These are phyloP conservation scores for Akanthomyces muscarius DNA, from an alignment of 2,329 filamentous ascomycete species.

Conservation along the genomic window DNA sequence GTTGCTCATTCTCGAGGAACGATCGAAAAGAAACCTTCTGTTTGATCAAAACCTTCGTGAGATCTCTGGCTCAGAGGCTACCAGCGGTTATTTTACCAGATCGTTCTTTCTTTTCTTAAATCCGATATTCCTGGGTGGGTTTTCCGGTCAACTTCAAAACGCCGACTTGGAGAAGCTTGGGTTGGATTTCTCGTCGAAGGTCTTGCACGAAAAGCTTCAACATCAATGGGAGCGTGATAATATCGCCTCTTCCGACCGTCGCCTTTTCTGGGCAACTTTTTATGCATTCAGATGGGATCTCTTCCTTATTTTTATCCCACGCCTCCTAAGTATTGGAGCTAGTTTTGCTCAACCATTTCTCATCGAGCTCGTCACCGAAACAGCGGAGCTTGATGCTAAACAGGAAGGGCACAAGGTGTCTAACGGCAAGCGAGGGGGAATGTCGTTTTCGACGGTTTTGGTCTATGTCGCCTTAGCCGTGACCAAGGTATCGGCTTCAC, in stretches of 20 bases:
- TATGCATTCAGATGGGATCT: not conserved
- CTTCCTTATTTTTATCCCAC: not conserved
- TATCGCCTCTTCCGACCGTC: not conserved
- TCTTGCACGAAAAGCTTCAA: not conserved
- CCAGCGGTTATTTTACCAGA: not conserved
- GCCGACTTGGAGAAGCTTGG: not conserved
- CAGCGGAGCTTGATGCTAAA: not conserved
- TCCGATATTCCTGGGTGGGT: not conserved
- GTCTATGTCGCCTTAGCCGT: not conserved
- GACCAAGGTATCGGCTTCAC: not conserved
- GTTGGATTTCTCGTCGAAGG: not conserved
- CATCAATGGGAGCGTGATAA: not conserved
- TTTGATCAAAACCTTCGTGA: not conserved
- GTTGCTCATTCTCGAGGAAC: slow-evolving; percentile 31
- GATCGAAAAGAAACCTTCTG: slow-evolving; percentile 23
- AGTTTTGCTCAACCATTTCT: not conserved
- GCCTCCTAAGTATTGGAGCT: not conserved
- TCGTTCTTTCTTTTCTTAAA: not conserved
- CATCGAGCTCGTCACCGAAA: not conserved
- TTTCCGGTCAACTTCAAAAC: not conserved
- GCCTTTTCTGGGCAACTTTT: not conserved
- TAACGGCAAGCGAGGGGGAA: not conserved
- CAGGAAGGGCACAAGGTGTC: not conserved
- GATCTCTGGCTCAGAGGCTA: not conserved
- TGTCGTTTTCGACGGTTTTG: not conserved